A percentile compares a stretch with the other conserved stretches of the same genome.
These are phyloP conservation scores for Yamadazyma akitaensis DNA, from an alignment of 805 yeast species.

Conservation along the genomic window DNA sequence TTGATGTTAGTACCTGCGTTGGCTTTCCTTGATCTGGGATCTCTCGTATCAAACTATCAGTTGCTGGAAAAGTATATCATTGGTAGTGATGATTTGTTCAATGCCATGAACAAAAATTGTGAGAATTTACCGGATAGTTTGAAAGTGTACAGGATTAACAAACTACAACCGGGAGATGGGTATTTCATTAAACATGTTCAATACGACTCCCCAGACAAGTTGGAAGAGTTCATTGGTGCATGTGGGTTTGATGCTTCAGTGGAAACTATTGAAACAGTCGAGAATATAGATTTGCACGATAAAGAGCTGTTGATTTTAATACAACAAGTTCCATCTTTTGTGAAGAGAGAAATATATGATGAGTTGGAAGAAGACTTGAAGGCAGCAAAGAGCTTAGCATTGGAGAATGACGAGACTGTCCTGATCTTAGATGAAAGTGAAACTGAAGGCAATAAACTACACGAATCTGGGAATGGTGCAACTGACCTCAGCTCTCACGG, in stretches of 20 bases:
- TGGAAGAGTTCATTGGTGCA: conserved; percentile 14
- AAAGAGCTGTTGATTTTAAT: conserved; percentile 4
- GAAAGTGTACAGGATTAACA: conserved; percentile 22
- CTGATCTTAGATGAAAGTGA: conserved; percentile 17
- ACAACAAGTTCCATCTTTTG: conserved; percentile 9
- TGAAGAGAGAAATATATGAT: conserved; percentile 4
- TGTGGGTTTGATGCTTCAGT: conserved; percentile 4
- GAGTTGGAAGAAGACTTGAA: conserved; percentile 32
- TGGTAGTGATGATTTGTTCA: conserved; percentile 17
- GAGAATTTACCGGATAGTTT: conserved; percentile 3
- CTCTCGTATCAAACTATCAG: conserved; percentile 1
- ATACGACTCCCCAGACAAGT: conserved; percentile 13
- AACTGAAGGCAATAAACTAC: background rate
- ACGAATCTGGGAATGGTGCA: background rate
- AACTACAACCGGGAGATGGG: background rate
- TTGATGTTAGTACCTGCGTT: background rate
- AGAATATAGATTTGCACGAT: conserved; percentile 1
- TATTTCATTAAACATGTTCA: conserved; percentile 16
- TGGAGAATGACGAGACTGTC: conserved; percentile 21
- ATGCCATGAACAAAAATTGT: conserved; percentile 12
- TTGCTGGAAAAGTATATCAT: conserved; percentile 15
- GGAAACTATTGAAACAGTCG: background rate
- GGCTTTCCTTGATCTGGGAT: conserved; percentile 7
- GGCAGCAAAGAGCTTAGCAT: conserved; percentile 30
- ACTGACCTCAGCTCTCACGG: conserved; percentile 5